Conservation (phyloP, 306 rosid genomes). For the Pueraria montana region DNA sequence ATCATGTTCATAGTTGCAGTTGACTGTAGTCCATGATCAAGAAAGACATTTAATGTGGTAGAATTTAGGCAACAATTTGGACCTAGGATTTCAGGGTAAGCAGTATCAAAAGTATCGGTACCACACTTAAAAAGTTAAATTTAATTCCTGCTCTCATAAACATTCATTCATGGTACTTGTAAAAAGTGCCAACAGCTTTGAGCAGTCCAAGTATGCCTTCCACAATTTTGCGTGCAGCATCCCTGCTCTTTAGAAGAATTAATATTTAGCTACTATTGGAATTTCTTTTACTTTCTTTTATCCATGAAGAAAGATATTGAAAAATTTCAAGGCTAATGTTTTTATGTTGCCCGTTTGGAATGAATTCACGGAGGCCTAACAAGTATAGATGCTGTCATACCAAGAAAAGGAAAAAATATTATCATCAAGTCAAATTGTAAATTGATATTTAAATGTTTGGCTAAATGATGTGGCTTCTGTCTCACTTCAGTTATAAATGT, state of each 20-base stretch:
- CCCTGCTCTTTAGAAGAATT: conserved; percentile 50
- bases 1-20: conserved; percentile 83
- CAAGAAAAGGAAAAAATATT: neutral
- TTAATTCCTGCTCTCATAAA: no score
- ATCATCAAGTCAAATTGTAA: conserved; percentile 7
- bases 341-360: conserved; percentile 63
- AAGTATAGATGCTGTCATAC: conserved; percentile 56
- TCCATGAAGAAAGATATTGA: neutral
- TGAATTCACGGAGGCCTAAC: conserved; percentile 63
- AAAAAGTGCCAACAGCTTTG: conserved; percentile 54
- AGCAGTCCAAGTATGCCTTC: conserved; percentile 59
- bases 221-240: conserved; percentile 41
- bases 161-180: conserved; percentile 55
- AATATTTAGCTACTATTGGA: neutral
- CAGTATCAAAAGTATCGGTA: no score
- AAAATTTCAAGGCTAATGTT: neutral
- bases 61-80: conserved; percentile 65
- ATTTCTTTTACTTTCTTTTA: neutral
- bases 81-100: no score
- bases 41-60: conserved; percentile 52
- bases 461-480: neutral
- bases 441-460: neutral
- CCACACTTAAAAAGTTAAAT: no score
- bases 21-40: conserved; percentile 71
- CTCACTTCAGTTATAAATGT: conserved; percentile 60